A percentile compares a stretch with the other conserved stretches of the same genome.
Evolutionary conservation across 257 asterid species (phyloP).

Genomic region (Nicotiana benthamiana): DNA sequence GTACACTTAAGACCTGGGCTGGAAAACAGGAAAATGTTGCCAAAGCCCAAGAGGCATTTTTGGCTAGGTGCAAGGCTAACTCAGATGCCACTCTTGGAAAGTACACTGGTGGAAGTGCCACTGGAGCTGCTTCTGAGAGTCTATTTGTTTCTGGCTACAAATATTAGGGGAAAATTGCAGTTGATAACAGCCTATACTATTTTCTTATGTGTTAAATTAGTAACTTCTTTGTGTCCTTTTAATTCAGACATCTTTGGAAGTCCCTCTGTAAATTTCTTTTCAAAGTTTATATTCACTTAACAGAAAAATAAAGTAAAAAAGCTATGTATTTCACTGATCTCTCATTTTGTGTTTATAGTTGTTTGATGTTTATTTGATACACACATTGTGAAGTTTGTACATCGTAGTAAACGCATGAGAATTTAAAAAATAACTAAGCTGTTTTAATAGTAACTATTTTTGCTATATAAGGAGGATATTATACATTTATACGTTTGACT

Average conservation of each 20-base stretch:
- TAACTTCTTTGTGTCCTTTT: not conserved
- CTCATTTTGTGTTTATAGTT: not conserved
- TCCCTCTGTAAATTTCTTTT: not conserved
- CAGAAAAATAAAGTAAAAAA: not conserved
- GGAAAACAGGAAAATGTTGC: constrained; percentile 71
- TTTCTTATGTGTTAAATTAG: not conserved
- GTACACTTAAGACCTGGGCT: constrained; percentile 72
- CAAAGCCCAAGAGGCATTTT: constrained; percentile 58
- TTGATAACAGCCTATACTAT: not conserved
- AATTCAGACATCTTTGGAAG: not conserved
- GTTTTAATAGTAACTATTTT: too few species aligned
- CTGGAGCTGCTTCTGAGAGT: constrained; percentile 57
- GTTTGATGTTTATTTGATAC: not conserved
- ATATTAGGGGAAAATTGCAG: constrained; percentile 22
- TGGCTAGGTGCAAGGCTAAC: constrained; percentile 71
- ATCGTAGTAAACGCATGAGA: not conserved
- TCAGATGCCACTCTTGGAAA: constrained; percentile 72
- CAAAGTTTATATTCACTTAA: not conserved
- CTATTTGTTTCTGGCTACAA: constrained; percentile 54
- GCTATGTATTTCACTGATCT: not conserved
- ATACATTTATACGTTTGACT: too few species aligned
- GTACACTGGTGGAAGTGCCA: constrained; percentile 49
- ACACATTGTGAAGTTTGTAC: not conserved
- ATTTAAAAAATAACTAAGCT: not conserved
- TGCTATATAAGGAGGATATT: too few species aligned